These are phyloP conservation scores for Breviolum minutum DNA, from an alignment of 73 alveolate genomes.

Conservation along the genomic window DNA sequence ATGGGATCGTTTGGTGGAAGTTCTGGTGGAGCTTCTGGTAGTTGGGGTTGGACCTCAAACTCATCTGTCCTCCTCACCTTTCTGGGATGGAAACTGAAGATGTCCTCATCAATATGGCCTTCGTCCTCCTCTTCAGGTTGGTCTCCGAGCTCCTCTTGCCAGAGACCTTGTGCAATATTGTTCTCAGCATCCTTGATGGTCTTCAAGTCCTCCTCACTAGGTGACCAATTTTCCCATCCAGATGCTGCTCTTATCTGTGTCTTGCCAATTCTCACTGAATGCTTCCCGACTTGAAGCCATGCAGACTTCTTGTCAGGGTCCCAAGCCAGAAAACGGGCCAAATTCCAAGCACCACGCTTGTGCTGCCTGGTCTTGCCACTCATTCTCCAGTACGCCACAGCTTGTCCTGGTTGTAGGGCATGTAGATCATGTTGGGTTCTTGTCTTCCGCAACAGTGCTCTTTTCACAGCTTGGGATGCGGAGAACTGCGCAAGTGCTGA, in stretches of 20 bases:
- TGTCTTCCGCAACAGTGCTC: background rate
- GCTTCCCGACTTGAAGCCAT: conserved; percentile 26
- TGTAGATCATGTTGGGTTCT: background rate
- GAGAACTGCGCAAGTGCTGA: conserved; percentile 11
- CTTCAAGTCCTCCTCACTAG: background rate
- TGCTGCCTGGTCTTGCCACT: conserved; percentile 28
- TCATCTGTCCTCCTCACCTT: background rate
- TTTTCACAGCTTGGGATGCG: background rate
- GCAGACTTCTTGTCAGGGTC: conserved; percentile 30
- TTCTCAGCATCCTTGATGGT: background rate
- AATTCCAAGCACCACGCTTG: background rate
- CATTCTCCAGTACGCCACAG: conserved; percentile 38
- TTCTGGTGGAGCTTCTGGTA: background rate
- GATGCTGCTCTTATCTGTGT: background rate
- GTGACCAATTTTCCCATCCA: conserved; percentile 29
- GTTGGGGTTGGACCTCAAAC: background rate
- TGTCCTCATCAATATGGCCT: background rate
- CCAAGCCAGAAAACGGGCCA: background rate
- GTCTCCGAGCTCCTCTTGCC: background rate
- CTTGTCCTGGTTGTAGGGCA: conserved; percentile 10
- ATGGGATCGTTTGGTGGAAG: background rate
- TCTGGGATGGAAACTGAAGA: background rate
- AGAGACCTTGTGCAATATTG: background rate
- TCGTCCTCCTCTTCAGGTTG: background rate
- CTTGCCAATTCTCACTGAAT: background rate